These are phyloP conservation scores for Chaetomium fimeti DNA, from an alignment of 495 filamentous ascomycete genomes.

Conservation along the genomic window DNA sequence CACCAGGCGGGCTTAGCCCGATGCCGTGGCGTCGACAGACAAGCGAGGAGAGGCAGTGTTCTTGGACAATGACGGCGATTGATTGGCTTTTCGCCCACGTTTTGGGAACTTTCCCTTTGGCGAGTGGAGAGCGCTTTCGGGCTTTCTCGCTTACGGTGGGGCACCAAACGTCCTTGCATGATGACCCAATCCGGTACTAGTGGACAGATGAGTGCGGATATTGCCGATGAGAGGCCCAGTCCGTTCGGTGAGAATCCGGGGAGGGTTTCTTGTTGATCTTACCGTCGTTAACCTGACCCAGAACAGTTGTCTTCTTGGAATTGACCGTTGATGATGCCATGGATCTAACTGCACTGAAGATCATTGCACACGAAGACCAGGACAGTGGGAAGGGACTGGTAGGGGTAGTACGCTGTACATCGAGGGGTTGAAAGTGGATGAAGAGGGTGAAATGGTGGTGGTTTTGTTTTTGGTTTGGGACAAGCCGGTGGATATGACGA, in stretches of 20 bases:
- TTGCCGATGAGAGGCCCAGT: neutral
- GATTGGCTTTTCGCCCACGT: neutral
- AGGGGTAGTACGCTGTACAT: too few relatives aligned
- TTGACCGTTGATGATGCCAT: neutral
- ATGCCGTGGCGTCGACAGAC: neutral
- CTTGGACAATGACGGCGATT: neutral
- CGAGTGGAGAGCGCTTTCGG: neutral
- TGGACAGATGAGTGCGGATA: too few relatives aligned
- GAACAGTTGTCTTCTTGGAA: too few relatives aligned
- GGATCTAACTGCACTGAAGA: too few relatives aligned
- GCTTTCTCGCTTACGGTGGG: neutral
- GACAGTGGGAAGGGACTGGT: too few relatives aligned
- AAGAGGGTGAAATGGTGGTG: too few relatives aligned
- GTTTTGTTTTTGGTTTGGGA: too few relatives aligned
- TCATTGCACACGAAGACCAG: too few relatives aligned
- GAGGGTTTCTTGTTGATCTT: too few relatives aligned
- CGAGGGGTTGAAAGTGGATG: too few relatives aligned
- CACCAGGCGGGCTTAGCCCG: neutral
- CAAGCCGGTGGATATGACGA: too few relatives aligned
- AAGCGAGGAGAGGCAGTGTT: neutral
- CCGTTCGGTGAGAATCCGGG: neutral
- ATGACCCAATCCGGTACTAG: neutral
- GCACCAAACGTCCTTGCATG: constrained; percentile 12
- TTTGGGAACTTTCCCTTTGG: neutral
- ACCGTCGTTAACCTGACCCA: too few relatives aligned